Base-by-base conservation (phyloP, 2,329 filamentous ascomycete genomes). In the Calonectria pseudoreteaudii region DNA sequence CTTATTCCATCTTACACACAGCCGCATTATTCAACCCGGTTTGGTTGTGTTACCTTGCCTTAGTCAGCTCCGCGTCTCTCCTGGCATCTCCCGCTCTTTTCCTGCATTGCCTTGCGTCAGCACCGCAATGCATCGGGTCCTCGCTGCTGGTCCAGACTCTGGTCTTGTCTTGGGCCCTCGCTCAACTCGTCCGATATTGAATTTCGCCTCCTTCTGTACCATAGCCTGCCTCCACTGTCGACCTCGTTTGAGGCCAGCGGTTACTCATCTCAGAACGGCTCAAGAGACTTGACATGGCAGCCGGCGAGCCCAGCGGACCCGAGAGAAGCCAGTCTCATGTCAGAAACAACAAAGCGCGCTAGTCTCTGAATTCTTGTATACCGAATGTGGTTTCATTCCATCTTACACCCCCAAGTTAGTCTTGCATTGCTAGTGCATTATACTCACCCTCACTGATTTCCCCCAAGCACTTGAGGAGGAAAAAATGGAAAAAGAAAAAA, bases 341-440 rank as follows among this genome's bases (percentile, higher is more conserved):
- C 70, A 53, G 68, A 41, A 73, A 65, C 47, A 68, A 36, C 49
- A 34, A 67, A 72, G 26, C 44, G n/a, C 47, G 38, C 47, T 70
- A 60, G 64, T 47, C 38, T 66, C 52, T 56, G 41, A 38, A 62
- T 41, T 62, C 65, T 41, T 44, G 41, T 8, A 44, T 62, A 66
- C 53, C 64, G 69, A 53, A 49, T 70, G 73, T 58, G 58, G 75
- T 66, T 71, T 79, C 68, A 75, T 58, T 65, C 69, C 56, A 60
- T 73, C 68, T 73, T 64, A 68, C 73, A 70, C 66, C 52, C 69
- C 69, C 50, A 68, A 41, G 49, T 67, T 30, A 36, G 56, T 64
- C 75, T 74, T 79, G 78, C 78, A 80, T 78, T 36, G 52, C 72
- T 79, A 79, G 77, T 70, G 75, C 65, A 53, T 64, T 74, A 68